A percentile compares a stretch with the other conserved stretches of the same genome.
phyloP scores from a whole-genome alignment of 2,329 filamentous ascomycete genomes.

The Xylaria sp. region DNA sequence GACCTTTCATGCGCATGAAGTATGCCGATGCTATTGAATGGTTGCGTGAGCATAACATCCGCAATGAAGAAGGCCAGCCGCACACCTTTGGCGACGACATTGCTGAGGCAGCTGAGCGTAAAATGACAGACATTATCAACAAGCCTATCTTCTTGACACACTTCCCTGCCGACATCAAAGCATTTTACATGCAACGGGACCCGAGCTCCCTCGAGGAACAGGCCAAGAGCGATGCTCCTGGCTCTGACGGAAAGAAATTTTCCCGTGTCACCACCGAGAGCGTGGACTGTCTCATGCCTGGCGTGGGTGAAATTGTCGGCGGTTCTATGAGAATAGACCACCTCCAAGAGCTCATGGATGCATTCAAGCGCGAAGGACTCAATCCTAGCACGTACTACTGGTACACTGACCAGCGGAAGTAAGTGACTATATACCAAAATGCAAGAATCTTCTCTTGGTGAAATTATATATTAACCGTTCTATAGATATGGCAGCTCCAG shows the following conservation, averaged over 20 bases:
- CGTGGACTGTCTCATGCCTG: constrained; percentile 81
- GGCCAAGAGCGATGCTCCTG: constrained; percentile 60
- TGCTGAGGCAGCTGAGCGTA: constrained; percentile 91
- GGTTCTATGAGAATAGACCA: constrained; percentile 95
- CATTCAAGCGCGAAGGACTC: constrained; percentile 83
- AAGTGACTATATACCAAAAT: constrained; percentile 37
- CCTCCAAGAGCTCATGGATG: constrained; percentile 81
- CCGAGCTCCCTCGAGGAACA: background rate
- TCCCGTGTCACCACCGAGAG: constrained; percentile 64
- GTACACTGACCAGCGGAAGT: constrained; percentile 98
- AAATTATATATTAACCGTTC: constrained; percentile 17
- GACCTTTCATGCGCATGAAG: constrained; percentile 91
- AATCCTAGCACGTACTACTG: constrained; percentile 86
- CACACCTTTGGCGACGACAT: constrained; percentile 97
- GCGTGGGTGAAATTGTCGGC: constrained; percentile 94
- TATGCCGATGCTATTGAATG: constrained; percentile 93
- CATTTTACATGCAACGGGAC: constrained; percentile 98
- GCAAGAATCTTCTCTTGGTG: background rate
- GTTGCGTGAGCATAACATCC: constrained; percentile 84
- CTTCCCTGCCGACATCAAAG: constrained; percentile 96
- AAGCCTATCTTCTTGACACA: constrained; percentile 92
- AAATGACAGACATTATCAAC: constrained; percentile 97
- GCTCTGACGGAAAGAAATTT: no score
- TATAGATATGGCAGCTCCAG: constrained; percentile 80
- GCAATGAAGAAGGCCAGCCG: constrained; percentile 84